Evolutionary conservation across 2,329 filamentous ascomycete species (phyloP).

Genomic region (Neoscytalidium dimidiatum): DNA sequence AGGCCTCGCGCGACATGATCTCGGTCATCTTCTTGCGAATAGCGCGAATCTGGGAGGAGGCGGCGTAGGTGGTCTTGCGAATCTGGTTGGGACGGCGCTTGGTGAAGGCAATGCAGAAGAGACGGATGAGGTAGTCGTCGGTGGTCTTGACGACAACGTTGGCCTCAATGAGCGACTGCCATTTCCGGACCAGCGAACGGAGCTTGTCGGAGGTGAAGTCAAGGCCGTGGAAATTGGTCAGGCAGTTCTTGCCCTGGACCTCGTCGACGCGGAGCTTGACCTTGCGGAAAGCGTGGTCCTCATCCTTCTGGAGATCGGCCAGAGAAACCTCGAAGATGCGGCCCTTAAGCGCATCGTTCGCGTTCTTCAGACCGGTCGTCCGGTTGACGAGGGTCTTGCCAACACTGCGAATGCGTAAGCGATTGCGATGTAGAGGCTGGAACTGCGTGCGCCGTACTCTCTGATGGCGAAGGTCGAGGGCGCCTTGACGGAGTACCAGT

Average conservation of each 20-base stretch:
- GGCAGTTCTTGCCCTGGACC: slow-evolving; percentile 99
- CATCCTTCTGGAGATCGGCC: slow-evolving; percentile 98
- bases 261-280: slow-evolving; percentile 98
- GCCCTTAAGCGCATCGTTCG: slow-evolving; percentile 98
- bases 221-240: slow-evolving; percentile 99
- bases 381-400: slow-evolving; percentile 99
- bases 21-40: slow-evolving; percentile 99
- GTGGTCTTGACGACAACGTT: slow-evolving; percentile 99
- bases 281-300: slow-evolving; percentile 99
- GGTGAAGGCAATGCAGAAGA: slow-evolving; percentile 99
- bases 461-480: slow-evolving; percentile 92
- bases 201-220: slow-evolving; percentile 99
- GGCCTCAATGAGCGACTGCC: slow-evolving; percentile 99
- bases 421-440: slow-evolving; percentile 7
- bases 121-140: slow-evolving; percentile 98
- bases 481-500: slow-evolving; percentile 99
- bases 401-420: slow-evolving; percentile 66
- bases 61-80: slow-evolving; percentile 99
- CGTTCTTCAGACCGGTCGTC: slow-evolving; percentile 99
- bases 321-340: slow-evolving; percentile 98
- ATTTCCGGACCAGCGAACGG: slow-evolving; percentile 98
- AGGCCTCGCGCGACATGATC: slow-evolving; percentile 96
- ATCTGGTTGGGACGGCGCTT: slow-evolving; percentile 99
- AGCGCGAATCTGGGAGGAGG: slow-evolving; percentile 92
- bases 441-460: slow-evolving; percentile 70